These are phyloP conservation scores for Baeospora myosura DNA, from an alignment of 1,284 basidiomycete genomes.

Conservation along the genomic window DNA sequence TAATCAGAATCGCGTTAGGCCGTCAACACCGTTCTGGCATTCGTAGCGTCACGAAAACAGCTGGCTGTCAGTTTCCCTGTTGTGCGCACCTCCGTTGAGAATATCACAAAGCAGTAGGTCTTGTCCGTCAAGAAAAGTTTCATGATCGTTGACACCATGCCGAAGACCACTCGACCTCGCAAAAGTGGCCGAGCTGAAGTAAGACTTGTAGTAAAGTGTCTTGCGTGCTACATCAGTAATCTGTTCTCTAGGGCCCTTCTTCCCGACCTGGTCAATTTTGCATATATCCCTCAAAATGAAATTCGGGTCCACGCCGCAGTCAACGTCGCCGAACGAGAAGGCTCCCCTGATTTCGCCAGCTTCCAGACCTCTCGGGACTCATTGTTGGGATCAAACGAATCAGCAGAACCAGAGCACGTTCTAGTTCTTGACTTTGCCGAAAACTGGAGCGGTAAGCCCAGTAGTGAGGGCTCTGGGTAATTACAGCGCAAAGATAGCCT, in stretches of 20 bases:
- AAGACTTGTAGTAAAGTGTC: conserved; percentile 5
- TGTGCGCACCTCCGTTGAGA: conserved; percentile 73
- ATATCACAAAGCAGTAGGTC: conserved; percentile 62
- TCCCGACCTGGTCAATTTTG: conserved; percentile 76
- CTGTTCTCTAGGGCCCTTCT: conserved; percentile 57
- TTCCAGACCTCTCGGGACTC: conserved; percentile 13
- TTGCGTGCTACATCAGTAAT: not conserved
- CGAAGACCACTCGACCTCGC: conserved; percentile 70
- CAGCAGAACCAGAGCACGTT: conserved; percentile 51
- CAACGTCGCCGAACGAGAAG: conserved; percentile 18
- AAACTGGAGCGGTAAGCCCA: conserved; percentile 37
- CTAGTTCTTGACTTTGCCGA: conserved; percentile 72
- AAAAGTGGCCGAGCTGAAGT: conserved; percentile 84
- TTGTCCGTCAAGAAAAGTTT: not conserved
- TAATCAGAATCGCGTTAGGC: conserved; percentile 41
- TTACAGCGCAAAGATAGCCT: conserved; percentile 5
- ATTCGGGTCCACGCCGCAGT: conserved; percentile 45
- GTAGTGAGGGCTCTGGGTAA: conserved; percentile 18
- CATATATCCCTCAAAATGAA: conserved; percentile 68
- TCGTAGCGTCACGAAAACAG: conserved; percentile 78
- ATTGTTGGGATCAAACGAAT: conserved; percentile 17
- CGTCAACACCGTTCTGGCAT: conserved; percentile 85
- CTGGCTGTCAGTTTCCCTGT: conserved; percentile 76
- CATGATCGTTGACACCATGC: conserved; percentile 9
- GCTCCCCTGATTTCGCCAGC: conserved; percentile 33